These are phyloP conservation scores for Picea engelmannii DNA, from an alignment of 83 land plant genomes.

Conservation along the genomic window DNA sequence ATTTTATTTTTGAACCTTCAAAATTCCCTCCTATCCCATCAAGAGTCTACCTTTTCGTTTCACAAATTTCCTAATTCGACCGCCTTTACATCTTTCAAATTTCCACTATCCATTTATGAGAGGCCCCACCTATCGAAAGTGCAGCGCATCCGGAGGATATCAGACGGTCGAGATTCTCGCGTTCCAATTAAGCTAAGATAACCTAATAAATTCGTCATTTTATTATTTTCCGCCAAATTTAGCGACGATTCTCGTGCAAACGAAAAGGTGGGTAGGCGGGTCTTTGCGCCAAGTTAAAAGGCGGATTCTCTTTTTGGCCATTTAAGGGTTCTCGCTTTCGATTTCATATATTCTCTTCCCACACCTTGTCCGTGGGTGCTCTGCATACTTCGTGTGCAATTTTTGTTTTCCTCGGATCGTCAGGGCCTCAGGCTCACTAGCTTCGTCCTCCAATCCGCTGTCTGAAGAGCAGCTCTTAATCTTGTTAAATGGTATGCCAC, in stretches of 20 bases:
- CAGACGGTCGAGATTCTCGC: constrained; percentile 5
- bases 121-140: neutral
- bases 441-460: neutral
- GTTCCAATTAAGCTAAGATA: constrained; percentile 8
- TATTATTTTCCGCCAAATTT: neutral
- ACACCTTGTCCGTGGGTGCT: too few relatives aligned
- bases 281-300: too few relatives aligned
- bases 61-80: neutral
- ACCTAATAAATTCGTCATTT: neutral
- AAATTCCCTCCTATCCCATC: too few relatives aligned
- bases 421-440: too few relatives aligned
- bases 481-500: neutral
- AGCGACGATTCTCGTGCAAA: neutral
- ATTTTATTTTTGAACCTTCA: too few relatives aligned
- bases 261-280: neutral
- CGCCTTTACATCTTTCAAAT: constrained; percentile 14
- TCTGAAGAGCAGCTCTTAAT: neutral
- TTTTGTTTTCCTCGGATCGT: neutral
- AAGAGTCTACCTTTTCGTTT: too few relatives aligned
- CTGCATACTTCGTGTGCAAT: too few relatives aligned
- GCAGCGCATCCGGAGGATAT: neutral
- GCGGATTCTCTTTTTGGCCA: neutral
- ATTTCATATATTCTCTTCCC: neutral
- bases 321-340: neutral
- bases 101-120: neutral